Evolutionary conservation across 495 filamentous ascomycete genomes (phyloP), one percentile per base, ranked within the genome.

Genomic region (Aspergillus olivimuriae): DNA sequence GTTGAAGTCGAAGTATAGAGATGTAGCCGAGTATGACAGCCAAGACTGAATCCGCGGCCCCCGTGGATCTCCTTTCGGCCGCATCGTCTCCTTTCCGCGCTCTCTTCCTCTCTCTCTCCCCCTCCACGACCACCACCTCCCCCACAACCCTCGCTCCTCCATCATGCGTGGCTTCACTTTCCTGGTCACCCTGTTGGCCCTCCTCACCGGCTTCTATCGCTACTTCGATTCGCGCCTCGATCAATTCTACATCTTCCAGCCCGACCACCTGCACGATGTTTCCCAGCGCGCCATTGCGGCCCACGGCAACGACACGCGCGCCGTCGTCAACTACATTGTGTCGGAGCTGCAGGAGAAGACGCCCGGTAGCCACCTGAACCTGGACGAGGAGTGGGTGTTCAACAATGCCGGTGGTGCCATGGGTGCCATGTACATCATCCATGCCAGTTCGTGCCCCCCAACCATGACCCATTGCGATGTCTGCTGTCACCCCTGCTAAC

Each of bases 351-450:
- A 61, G 41, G 52, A 63, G 50, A 69, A 66, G 53, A 50, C 66
- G 16, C 60, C 58, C 26, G 41, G 60, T 15, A 54, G 57, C n/a
- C 55, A 70, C 50, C 44, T 73, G 50, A 73, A 63, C 57, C 50
- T 50, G 21, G 57, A 73, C 24, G 60, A 73, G 57, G 69, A 73
- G 51, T 73, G 69, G 69, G 68, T 71, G 7, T 72, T 72, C 52
- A 76, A 75, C 72, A 87, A 87, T 47, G 85, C 85, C 47, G 83
- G 84, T 50, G 84, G 84, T 46, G 87, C 87, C 41, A 91, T 92
- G 87, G 87, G 87, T 41, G 82, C 78, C 50, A 91, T 92, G 87
- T 87, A 87, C 54, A 83, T 92, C 48, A 83, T 92, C 57, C 87
- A 92, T 58, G 84, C 87, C 48, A 86, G 82, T 83, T 56, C 49